Percentiles rank a stretch among this genome's conserved stretches.
Conservation (phyloP, 2,329 filamentous ascomycete species). For the Trichocomaceae sp. region DNA sequence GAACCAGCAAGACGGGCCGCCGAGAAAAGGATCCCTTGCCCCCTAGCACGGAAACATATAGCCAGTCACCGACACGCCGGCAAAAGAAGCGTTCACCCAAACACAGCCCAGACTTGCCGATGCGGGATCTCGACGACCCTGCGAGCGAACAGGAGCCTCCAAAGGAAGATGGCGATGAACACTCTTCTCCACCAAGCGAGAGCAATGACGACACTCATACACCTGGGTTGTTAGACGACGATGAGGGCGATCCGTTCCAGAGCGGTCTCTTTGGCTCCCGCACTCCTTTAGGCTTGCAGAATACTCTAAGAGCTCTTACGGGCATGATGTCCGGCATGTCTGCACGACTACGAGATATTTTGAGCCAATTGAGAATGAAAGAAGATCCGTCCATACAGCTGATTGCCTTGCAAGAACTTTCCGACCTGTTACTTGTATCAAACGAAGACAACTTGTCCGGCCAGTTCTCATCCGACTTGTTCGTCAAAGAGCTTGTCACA, state of each 20-base stretch:
- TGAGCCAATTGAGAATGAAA: conserved; percentile 70
- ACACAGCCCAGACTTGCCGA: conserved; percentile 59
- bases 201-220: conserved; percentile 57
- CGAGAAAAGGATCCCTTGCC: conserved; percentile 24
- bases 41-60: conserved; percentile 27
- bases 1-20: conserved; percentile 60
- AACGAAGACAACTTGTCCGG: conserved; percentile 95
- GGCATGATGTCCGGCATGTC: conserved; percentile 88
- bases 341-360: conserved; percentile 68
- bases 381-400: conserved; percentile 82
- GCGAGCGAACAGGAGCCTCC: conserved; percentile 32
- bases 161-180: conserved; percentile 43
- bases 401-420: conserved; percentile 86
- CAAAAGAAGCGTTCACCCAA: conserved; percentile 51
- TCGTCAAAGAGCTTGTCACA: conserved; percentile 85
- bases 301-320: conserved; percentile 75
- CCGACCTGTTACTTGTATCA: conserved; percentile 85
- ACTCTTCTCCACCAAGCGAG: conserved; percentile 55
- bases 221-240: conserved; percentile 46
- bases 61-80: conserved; percentile 32
- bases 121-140: conserved; percentile 62
- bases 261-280: conserved; percentile 59
- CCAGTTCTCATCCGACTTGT: conserved; percentile 88
- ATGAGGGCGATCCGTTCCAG: conserved; percentile 56
- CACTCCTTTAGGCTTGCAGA: conserved; percentile 62